phyloP scores from a whole-genome alignment of 257 asterid genomes.

The Mitragyna speciosa region DNA sequence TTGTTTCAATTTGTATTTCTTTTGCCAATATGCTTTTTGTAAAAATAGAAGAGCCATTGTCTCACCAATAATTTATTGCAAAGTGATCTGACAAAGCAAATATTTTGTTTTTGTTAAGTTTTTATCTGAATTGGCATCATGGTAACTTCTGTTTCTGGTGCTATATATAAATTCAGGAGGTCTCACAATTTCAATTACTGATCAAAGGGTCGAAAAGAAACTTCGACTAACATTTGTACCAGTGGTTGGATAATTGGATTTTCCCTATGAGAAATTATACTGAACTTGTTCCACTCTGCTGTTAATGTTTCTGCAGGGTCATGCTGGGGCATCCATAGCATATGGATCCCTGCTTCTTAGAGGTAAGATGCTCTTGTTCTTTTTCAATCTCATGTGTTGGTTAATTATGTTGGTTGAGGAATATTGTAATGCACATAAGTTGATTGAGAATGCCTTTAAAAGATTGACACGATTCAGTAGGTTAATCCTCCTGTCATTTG shows the following conservation, averaged over 20 bases:
- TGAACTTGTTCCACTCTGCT: conserved; percentile 10
- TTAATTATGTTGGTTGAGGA: not conserved
- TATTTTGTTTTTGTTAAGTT: not conserved
- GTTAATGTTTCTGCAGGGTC: conserved; percentile 57
- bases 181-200: not conserved
- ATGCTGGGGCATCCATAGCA: conserved; percentile 86
- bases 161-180: not conserved
- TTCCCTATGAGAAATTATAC: conserved; percentile 3
- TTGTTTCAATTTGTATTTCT: conserved; percentile 4
- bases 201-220: not conserved
- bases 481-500: not conserved
- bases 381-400: not conserved
- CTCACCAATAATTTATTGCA: not conserved
- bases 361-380: conserved; percentile 40
- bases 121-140: not conserved
- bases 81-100: not conserved
- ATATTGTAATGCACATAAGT: too few species aligned
- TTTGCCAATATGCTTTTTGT: not conserved
- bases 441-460: too few species aligned
- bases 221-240: not conserved
- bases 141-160: not conserved
- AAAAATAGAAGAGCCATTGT: not conserved
- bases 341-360: conserved; percentile 86
- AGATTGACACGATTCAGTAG: not conserved
- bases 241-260: conserved; percentile 4